Base-by-base conservation (phyloP, 305 asterid species). In the Plantago coronopus region DNA sequence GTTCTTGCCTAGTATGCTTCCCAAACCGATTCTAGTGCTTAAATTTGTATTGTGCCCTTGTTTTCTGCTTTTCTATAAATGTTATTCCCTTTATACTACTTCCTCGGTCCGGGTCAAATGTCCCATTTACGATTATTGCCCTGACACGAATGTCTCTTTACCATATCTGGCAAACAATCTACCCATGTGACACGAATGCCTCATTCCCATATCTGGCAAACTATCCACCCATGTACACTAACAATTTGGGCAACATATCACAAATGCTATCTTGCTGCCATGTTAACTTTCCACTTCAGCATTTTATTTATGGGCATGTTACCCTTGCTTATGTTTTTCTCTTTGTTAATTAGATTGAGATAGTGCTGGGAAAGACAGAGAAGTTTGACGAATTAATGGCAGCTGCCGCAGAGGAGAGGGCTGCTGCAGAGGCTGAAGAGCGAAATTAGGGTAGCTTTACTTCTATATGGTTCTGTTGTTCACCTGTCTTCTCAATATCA, bases 301-400 rank as follows among this genome's bases (percentile, higher is more conserved):
- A n/a, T n/a, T 51, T 18, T 31, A 34, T 5, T 10, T 18, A 13
- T 19, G 21, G 45, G 48, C 29, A 53, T 25, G 15, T 38, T 42
- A 19, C 22, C 20, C 21, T 38, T 61, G 42, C 42, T 43, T 62
- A 10, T 55, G 5, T 10, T 13, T 42, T 62, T n/a, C 17, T 44
- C 12, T 61, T 55, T 58, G 57, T 17, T 31, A 37, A 51, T 67
- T 64, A 85, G 90, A 79, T 83, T 70, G 88, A 83, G 74, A 77
- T 86, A 53, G 70, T 79, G 67, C 68, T 86, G 83, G 91, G 83
- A 42, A 86, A 86, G 81, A 78, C 91, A 0, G 91, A 79, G 59
- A 81, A 86, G 56, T 86, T 86, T 63, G 91, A 86, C 17, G 95
- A 86, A 53, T 62, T 86, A 75, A 81, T 86, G 91, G 91, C 75